phyloP scores from a whole-genome alignment of 345 rosid genomes.

The Combretum micranthum region DNA sequence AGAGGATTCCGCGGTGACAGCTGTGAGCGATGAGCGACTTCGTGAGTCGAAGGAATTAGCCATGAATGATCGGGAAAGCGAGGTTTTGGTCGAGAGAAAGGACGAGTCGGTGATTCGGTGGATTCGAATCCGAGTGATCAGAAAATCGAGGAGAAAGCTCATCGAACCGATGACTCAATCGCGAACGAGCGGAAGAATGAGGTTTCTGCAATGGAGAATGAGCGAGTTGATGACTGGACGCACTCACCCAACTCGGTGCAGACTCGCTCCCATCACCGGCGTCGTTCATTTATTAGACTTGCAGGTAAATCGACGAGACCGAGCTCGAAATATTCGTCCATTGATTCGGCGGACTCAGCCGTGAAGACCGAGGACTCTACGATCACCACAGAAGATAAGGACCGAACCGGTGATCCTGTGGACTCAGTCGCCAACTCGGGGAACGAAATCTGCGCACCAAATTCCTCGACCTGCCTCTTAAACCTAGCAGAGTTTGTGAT shows the following conservation, averaged over 20 bases:
- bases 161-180: neutral
- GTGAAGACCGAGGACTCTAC: too few relatives aligned
- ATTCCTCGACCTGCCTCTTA: conserved; percentile 26
- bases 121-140: too few relatives aligned
- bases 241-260: conserved; percentile 5
- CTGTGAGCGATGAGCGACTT: neutral
- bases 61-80: neutral
- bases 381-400: neutral
- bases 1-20: conserved; percentile 8
- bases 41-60: neutral
- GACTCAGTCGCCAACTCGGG: neutral
- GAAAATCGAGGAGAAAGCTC: too few relatives aligned
- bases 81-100: too few relatives aligned
- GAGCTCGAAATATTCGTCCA: too few relatives aligned
- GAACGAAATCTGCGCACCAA: conserved; percentile 18
- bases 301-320: too few relatives aligned
- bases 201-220: conserved; percentile 13
- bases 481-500: conserved; percentile 39
- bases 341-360: too few relatives aligned
- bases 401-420: conserved; percentile 7
- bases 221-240: neutral
- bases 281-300: too few relatives aligned
- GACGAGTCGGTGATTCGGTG: too few relatives aligned
- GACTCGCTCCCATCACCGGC: neutral
- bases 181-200: conserved; percentile 8